These are phyloP conservation scores for Barbatosphaeria neglecta DNA, from an alignment of 495 filamentous ascomycete species.

Conservation along the genomic window DNA sequence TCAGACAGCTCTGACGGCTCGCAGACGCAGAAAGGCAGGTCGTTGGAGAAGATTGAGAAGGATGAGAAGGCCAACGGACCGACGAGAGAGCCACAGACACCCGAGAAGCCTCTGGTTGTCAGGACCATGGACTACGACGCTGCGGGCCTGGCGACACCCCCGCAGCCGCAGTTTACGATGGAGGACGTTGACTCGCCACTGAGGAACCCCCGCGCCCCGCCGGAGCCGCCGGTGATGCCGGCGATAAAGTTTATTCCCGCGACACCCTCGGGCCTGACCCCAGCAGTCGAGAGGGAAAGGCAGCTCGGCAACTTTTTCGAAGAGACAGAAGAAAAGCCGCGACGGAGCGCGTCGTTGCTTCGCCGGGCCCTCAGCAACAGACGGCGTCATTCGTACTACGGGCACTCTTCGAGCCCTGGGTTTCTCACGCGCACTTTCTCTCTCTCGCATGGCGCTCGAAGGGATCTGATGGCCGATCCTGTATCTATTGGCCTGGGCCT, in stretches of 20 bases:
- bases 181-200: conserved; percentile 54
- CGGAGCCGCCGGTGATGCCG: conserved; percentile 49
- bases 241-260: conserved; percentile 64
- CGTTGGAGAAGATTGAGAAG: conserved; percentile 8
- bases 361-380: conserved; percentile 47
- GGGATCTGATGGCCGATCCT: conserved; percentile 7
- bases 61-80: too few species aligned
- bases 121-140: conserved; percentile 27
- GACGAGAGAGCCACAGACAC: neutral
- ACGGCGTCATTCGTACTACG: conserved; percentile 44
- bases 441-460: conserved; percentile 17
- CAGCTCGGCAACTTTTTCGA: conserved; percentile 38
- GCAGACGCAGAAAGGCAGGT: neutral
- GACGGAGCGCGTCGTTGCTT: conserved; percentile 40
- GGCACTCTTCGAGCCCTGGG: conserved; percentile 20
- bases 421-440: conserved; percentile 32
- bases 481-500: neutral
- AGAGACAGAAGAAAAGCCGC: conserved; percentile 23
- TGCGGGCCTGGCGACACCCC: conserved; percentile 29
- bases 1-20: conserved; percentile 14
- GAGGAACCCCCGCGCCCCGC: conserved; percentile 55
- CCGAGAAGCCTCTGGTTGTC: conserved; percentile 15
- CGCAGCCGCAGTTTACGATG: conserved; percentile 33
- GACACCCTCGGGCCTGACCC: conserved; percentile 45
- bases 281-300: conserved; percentile 42